phyloP scores from a whole-genome alignment of 2,329 filamentous ascomycete genomes.

The Ampelomyces quisqualis region DNA sequence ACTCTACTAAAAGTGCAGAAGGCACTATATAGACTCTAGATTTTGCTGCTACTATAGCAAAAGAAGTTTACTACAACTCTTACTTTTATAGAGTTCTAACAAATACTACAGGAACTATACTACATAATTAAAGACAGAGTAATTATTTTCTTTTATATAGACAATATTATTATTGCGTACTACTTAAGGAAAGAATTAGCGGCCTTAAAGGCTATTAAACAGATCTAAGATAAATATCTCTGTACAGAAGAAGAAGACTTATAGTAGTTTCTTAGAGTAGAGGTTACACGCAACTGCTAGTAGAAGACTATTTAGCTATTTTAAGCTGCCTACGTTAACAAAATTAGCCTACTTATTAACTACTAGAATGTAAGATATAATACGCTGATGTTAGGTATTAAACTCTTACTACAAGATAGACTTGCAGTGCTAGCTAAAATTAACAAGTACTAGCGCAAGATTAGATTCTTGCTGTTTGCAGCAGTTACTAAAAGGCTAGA shows the following conservation, averaged over 20 bases:
- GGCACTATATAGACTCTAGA: constrained; percentile 5
- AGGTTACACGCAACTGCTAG: constrained; percentile 1
- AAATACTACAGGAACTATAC: constrained; percentile 8
- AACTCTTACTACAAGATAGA: neutral
- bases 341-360: neutral
- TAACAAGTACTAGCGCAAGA: constrained; percentile 4
- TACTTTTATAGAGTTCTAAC: neutral
- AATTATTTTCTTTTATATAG: constrained; percentile 6
- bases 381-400: neutral
- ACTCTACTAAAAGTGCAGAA: constrained; percentile 4
- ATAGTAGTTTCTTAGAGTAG: constrained; percentile 11
- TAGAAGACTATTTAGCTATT: neutral
- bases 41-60: constrained; percentile 7
- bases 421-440: neutral
- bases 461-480: constrained; percentile 1
- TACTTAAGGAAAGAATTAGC: neutral
- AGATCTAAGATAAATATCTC: constrained; percentile 4
- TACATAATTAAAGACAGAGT: constrained; percentile 9
- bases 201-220: constrained; percentile 1
- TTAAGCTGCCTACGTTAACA: neutral
- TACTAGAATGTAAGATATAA: neutral
- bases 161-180: constrained; percentile 11
- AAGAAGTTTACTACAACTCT: constrained; percentile 6
- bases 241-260: constrained; percentile 4
- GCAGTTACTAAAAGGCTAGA: constrained; percentile 7